Base-by-base conservation (phyloP, 2,329 filamentous ascomycete genomes). In the Stemphylium lycopersici region DNA sequence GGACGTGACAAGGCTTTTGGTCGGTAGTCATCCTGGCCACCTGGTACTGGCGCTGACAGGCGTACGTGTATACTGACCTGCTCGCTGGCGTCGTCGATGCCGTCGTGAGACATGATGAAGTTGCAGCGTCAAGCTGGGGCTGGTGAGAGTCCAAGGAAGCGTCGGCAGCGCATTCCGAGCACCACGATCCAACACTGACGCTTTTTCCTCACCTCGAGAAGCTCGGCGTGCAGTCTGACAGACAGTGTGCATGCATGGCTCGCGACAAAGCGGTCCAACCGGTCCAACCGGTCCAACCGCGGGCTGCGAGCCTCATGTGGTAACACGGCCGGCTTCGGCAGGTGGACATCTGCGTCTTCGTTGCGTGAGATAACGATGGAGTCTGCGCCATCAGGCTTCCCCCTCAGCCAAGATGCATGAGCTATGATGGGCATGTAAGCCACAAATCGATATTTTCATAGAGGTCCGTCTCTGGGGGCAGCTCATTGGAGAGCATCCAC, bases 201-300 rank as follows among this genome's bases (percentile, higher is more conserved):
- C 24, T 37, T 20, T 40, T 13, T 15, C 11, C 29, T 29, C 41
- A 46, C 33, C 20, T 29, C 33, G 18, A 39, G 15, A 43, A 36
- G 37, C 33, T 43, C 20, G 47, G 37, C 38, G 39, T 44, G 32
- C 40, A 38, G 24, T 1, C 26, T 29, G 11, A 29, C 26, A 29
- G 26, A 29, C 26, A 8, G 26, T 29, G 26, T 29, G 26, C 26
- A 29, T 42, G 40, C 40, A 36, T 51, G 34, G 16, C 44, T 52
- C 10, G 26, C 26, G 26, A 29, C 49, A 48, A 68, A 67, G 65
- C 68, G 68, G 66, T 69, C 61, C 53, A 70, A 64, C 65, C 68
- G 68, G n/a, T n/a, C n/a, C n/a, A n/a, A n/a, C n/a, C 68, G 68
- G 66, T 69, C 61, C 53, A 70, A 64, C 65, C 68, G 68, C 70